phyloP scores from a whole-genome alignment of 225 moss, liverwort and hornwort genomes.

The Ulota crispa region DNA sequence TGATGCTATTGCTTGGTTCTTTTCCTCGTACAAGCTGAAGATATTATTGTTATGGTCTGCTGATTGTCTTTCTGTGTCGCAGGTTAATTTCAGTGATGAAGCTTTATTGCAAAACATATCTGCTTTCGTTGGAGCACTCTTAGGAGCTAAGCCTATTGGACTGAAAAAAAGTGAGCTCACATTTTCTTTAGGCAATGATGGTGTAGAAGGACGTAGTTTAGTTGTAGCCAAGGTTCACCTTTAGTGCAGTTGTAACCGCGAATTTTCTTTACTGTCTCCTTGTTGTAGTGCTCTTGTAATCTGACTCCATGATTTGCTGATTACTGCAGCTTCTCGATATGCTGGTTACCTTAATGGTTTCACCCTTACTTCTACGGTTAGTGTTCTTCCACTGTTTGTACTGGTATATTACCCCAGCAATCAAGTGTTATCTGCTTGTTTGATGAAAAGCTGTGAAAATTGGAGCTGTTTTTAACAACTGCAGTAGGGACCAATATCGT shows the following conservation, averaged over 20 bases:
- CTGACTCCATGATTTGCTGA: conserved; percentile 24
- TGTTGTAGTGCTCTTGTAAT: conserved; percentile 5
- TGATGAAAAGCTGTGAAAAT: not conserved
- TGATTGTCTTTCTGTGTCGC: conserved; percentile 25
- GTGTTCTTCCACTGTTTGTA: conserved; percentile 10
- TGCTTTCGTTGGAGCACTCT: conserved; percentile 87
- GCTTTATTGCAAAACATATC: conserved; percentile 83
- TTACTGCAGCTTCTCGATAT: conserved; percentile 88
- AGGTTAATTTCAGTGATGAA: conserved; percentile 94
- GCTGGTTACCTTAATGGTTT: conserved; percentile 87
- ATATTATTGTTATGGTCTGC: conserved; percentile 2
- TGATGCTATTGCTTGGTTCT: not conserved
- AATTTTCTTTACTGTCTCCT: not conserved
- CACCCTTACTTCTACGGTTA: conserved; percentile 84
- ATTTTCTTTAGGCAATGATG: conserved; percentile 4
- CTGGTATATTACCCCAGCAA: not conserved
- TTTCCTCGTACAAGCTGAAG: not conserved
- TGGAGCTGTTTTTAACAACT: not conserved
- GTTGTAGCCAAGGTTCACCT: not conserved
- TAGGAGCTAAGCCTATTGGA: conserved; percentile 92
- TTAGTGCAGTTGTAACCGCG: conserved; percentile 4
- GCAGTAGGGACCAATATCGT: not conserved
- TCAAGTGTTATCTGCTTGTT: not conserved
- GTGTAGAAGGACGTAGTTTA: not conserved
- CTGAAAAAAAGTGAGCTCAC: conserved; percentile 79